phyloP scores from a whole-genome alignment of 768 basidiomycete species.

The Lactarius vividus region DNA sequence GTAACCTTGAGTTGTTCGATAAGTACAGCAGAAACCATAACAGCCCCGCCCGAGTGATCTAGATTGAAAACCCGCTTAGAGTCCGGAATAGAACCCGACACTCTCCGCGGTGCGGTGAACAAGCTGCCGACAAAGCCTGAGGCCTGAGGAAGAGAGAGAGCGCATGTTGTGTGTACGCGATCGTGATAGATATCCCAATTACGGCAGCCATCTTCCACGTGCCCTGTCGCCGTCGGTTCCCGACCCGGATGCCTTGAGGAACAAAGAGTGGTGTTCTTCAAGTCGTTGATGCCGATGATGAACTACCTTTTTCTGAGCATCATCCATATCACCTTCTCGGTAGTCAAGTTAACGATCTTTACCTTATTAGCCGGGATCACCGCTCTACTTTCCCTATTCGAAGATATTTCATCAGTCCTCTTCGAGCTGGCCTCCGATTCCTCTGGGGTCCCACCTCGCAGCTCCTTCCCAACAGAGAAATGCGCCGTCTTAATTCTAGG shows the following conservation, averaged over 20 bases:
- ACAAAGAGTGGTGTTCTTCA: background rate
- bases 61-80: constrained; percentile 5
- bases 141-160: background rate
- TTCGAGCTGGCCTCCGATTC: constrained; percentile 25
- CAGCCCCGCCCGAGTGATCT: constrained; percentile 1
- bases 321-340: constrained; percentile 10
- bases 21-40: background rate
- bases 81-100: background rate
- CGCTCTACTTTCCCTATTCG: constrained; percentile 21
- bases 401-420: constrained; percentile 13
- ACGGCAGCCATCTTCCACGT: constrained; percentile 1
- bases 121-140: background rate
- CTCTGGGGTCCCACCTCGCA: constrained; percentile 29
- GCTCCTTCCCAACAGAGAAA: constrained; percentile 30
- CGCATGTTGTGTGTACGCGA: background rate
- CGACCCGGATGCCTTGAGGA: background rate
- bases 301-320: background rate
- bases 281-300: constrained; percentile 4
- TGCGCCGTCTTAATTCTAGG: constrained; percentile 35
- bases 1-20: background rate
- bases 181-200: background rate
- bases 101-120: background rate
- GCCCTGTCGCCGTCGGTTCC: background rate
- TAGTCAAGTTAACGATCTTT: constrained; percentile 20
- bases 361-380: constrained; percentile 22